Percentiles rank a stretch among this genome's conserved stretches.
These are phyloP conservation scores for Aphanomyces stellatus DNA, from an alignment of 352 stramenopile genomes.

Conservation along the genomic window DNA sequence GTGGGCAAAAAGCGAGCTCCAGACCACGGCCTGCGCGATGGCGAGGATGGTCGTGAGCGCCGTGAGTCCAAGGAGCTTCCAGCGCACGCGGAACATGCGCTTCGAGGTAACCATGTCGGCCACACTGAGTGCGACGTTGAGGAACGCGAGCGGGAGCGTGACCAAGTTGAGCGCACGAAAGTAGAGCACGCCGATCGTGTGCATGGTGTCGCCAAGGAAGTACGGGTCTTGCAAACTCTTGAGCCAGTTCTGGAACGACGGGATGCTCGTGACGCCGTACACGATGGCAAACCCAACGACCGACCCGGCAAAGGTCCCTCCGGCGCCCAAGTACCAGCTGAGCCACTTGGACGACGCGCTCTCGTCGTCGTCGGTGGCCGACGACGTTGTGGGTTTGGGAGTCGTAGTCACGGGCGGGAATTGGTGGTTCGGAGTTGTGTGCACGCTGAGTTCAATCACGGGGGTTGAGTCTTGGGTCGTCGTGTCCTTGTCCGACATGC, in stretches of 20 bases:
- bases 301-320: not conserved
- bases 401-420: too few relatives aligned
- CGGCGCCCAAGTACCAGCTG: not conserved
- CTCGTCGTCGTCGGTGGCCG: too few relatives aligned
- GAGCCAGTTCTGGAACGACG: slow-evolving; percentile 19
- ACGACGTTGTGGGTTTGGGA: too few relatives aligned
- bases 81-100: slow-evolving; percentile 33
- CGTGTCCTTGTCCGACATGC: not conserved
- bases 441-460: not conserved
- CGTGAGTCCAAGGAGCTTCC: slow-evolving; percentile 36
- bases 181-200: slow-evolving; percentile 58
- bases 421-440: too few relatives aligned
- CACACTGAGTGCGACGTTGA: slow-evolving; percentile 62
- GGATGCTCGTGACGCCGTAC: not conserved
- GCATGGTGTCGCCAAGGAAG: slow-evolving; percentile 48
- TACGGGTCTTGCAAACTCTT: slow-evolving; percentile 41
- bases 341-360: not conserved
- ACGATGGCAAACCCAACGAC: not conserved
- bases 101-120: slow-evolving; percentile 51
- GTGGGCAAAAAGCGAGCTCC: slow-evolving; percentile 38
- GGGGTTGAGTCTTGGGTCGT: not conserved
- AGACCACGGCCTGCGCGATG: slow-evolving; percentile 45
- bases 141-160: slow-evolving; percentile 65
- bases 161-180: slow-evolving; percentile 65
- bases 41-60: slow-evolving; percentile 36